Evolutionary conservation across 345 rosid species (phyloP).

Genomic region (Bruguiera sexangula): DNA sequence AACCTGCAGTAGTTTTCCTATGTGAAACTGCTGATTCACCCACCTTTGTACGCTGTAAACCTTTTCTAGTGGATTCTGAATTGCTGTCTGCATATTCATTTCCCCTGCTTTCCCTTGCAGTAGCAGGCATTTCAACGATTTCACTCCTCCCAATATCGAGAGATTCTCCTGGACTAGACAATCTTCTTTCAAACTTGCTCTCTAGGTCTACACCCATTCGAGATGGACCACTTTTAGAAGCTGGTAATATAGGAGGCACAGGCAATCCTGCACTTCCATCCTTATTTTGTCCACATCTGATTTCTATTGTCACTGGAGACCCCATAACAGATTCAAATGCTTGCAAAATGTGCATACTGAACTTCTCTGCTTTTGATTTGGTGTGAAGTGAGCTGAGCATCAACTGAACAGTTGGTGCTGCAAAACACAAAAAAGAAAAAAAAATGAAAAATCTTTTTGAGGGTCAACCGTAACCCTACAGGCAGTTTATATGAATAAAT

Average conservation of each 20-base stretch:
- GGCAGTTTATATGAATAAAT: neutral
- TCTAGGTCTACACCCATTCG: constrained; percentile 26
- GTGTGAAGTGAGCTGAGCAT: constrained; percentile 59
- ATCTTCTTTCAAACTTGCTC: constrained; percentile 13
- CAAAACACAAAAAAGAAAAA: neutral
- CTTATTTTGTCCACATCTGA: constrained; percentile 57
- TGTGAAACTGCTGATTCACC: constrained; percentile 26
- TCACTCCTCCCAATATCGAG: constrained; percentile 49
- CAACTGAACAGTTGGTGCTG: constrained; percentile 92
- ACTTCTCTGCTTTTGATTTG: constrained; percentile 67
- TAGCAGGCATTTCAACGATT: constrained; percentile 59
- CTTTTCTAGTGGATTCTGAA: constrained; percentile 31
- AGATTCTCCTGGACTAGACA: constrained; percentile 24
- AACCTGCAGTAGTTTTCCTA: constrained; percentile 23
- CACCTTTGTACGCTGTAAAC: constrained; percentile 16
- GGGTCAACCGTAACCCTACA: neutral
- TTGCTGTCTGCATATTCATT: constrained; percentile 25
- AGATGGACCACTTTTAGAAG: constrained; percentile 39
- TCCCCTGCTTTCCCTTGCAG: constrained; percentile 37
- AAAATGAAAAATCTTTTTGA: neutral
- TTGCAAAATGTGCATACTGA: constrained; percentile 54
- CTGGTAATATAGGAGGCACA: constrained; percentile 38
- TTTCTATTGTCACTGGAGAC: constrained; percentile 71
- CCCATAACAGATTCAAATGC: constrained; percentile 87
- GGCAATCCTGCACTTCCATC: constrained; percentile 33